A percentile compares a stretch with the other conserved stretches of the same genome.
Conservation (phyloP, 805 yeast genomes). For the Pichia thaimueangensis region DNA sequence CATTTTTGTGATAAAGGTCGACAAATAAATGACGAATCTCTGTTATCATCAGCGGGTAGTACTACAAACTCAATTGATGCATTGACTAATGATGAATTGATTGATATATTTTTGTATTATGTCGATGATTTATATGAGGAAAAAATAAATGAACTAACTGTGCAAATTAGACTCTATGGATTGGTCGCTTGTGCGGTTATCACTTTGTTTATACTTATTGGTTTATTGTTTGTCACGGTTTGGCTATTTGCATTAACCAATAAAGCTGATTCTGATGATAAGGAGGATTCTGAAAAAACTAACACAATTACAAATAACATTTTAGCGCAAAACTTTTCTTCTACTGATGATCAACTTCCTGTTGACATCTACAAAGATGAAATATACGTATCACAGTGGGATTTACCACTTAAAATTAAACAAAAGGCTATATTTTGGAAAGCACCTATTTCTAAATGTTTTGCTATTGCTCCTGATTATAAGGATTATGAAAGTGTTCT, state of each 20-base stretch:
- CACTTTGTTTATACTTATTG: background rate
- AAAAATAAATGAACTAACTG: conserved; percentile 14
- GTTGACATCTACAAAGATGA: background rate
- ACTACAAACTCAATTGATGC: too few relatives aligned
- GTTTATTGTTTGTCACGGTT: background rate
- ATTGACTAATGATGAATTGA: conserved; percentile 3
- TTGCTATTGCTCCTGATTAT: background rate
- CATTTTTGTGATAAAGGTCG: too few relatives aligned
- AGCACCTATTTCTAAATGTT: background rate
- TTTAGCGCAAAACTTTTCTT: too few relatives aligned
- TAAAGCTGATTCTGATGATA: background rate
- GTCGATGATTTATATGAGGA: conserved; percentile 16
- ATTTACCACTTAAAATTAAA: background rate
- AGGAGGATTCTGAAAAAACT: background rate
- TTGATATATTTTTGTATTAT: conserved; percentile 8
- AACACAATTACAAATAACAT: too few relatives aligned
- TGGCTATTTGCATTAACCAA: background rate
- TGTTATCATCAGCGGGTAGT: too few relatives aligned
- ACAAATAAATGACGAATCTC: too few relatives aligned
- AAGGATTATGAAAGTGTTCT: conserved; percentile 1
- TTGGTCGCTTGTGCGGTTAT: background rate
- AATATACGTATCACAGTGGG: conserved; percentile 1
- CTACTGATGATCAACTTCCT: background rate
- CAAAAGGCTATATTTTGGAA: conserved; percentile 4
- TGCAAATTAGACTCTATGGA: conserved; percentile 13